Conservation (phyloP, 2,329 filamentous ascomycete genomes). For the Geosmithia putterillii region DNA sequence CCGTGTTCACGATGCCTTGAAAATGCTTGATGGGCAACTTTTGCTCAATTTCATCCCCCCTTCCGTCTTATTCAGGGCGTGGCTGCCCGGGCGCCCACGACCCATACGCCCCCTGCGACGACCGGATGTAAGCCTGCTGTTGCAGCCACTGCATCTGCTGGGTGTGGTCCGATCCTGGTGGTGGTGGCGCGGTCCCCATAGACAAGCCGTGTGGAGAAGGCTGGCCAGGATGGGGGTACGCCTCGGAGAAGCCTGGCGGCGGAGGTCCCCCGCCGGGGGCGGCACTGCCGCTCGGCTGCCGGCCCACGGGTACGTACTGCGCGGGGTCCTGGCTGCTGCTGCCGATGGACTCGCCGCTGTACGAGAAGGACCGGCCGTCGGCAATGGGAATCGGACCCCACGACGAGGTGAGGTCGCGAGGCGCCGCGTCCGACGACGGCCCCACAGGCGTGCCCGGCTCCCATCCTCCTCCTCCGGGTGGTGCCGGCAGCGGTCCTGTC, state of each 20-base stretch:
- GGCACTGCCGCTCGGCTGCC: not conserved
- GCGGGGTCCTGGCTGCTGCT: not conserved
- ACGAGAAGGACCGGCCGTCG: slow-evolving; percentile 30
- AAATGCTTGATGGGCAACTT: too few species aligned
- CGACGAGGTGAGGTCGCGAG: slow-evolving; percentile 28
- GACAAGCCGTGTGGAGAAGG: too few species aligned
- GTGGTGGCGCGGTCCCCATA: not conserved
- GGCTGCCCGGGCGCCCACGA: not conserved
- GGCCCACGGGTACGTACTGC: not conserved
- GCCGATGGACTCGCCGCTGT: slow-evolving; percentile 24
- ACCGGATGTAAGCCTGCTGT: too few species aligned
- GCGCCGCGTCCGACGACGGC: slow-evolving; percentile 18
- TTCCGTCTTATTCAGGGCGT: not conserved
- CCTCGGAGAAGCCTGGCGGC: too few species aligned
- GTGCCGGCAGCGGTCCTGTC: too few species aligned
- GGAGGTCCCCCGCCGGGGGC: too few species aligned
- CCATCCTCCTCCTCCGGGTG: too few species aligned
- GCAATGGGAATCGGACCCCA: slow-evolving; percentile 30
- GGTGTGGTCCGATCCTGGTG: not conserved
- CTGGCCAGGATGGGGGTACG: too few species aligned
- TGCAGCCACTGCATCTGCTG: too few species aligned
- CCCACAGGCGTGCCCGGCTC: too few species aligned
- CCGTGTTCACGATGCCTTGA: too few species aligned
- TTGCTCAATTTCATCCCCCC: not conserved
- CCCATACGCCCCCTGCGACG: not conserved